phyloP scores from a whole-genome alignment of 2,329 filamentous ascomycete genomes.

The Diaporthe velutina region DNA sequence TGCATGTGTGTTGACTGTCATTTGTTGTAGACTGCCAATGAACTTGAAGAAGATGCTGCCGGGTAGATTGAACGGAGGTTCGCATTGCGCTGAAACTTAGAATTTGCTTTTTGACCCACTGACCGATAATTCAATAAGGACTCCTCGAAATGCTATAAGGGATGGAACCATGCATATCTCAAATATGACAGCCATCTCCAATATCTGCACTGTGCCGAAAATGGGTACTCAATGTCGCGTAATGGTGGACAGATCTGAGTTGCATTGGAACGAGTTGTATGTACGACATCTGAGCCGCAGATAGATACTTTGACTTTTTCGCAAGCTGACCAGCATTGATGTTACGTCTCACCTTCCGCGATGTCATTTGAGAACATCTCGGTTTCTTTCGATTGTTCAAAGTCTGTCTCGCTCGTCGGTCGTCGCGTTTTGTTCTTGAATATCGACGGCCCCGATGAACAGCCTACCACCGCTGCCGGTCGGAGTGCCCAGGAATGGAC shows the following conservation, averaged over 20 bases:
- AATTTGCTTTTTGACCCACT: slow-evolving; percentile 3
- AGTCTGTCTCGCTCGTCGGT: background rate
- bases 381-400: background rate
- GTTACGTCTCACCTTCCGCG: background rate
- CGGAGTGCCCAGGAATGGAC: background rate
- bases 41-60: background rate
- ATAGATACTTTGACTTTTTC: background rate
- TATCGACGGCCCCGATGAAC: background rate
- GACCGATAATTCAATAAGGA: background rate
- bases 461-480: background rate
- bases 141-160: background rate
- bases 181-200: background rate
- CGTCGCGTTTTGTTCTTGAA: background rate
- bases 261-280: too few species aligned
- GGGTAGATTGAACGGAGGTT: background rate
- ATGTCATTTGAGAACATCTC: background rate
- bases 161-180: background rate
- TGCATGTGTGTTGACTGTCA: background rate
- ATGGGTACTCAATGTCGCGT: background rate
- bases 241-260: too few species aligned
- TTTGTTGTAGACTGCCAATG: background rate
- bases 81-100: background rate
- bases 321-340: background rate
- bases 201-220: background rate
- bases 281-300: background rate